These are phyloP conservation scores for Avena insularis DNA, from an alignment of 176 grass and related monocot species.

Conservation along the genomic window DNA sequence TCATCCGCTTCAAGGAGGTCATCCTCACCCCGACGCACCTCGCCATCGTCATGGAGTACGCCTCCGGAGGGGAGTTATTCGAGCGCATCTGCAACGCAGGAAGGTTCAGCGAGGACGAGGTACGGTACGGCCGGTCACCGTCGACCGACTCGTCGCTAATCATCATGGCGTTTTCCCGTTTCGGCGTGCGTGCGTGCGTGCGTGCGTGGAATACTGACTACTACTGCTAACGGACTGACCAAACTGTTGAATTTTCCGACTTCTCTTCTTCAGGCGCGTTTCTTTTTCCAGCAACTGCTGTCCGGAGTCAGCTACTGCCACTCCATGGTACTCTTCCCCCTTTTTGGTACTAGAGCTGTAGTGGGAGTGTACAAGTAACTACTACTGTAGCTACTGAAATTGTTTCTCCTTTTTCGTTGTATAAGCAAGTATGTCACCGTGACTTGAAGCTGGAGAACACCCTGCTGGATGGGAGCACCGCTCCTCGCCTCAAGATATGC, in stretches of 20 bases:
- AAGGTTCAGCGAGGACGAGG: constrained; percentile 85
- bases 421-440: constrained; percentile 81
- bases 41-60: constrained; percentile 90
- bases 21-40: constrained; percentile 81
- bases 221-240: neutral
- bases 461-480: constrained; percentile 64
- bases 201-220: too few species aligned
- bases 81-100: constrained; percentile 87
- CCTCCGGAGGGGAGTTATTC: constrained; percentile 74
- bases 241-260: constrained; percentile 1
- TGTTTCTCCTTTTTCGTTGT: constrained; percentile 26
- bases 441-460: constrained; percentile 87
- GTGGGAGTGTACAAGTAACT: neutral
- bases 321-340: constrained; percentile 63
- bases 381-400: constrained; percentile 11
- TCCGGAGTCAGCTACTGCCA: constrained; percentile 87
- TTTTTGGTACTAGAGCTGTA: neutral
- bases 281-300: constrained; percentile 84
- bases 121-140: neutral
- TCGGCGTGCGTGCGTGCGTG: too few species aligned
- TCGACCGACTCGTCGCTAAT: too few species aligned
- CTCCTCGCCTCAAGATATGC: constrained; percentile 79
- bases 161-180: too few species aligned
- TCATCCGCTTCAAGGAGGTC: constrained; percentile 96
- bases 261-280: constrained; percentile 63